Percentiles rank a stretch among this genome's conserved stretches.
Conservation (phyloP, 2,329 filamentous ascomycete species). For the Penicillium paneum region DNA sequence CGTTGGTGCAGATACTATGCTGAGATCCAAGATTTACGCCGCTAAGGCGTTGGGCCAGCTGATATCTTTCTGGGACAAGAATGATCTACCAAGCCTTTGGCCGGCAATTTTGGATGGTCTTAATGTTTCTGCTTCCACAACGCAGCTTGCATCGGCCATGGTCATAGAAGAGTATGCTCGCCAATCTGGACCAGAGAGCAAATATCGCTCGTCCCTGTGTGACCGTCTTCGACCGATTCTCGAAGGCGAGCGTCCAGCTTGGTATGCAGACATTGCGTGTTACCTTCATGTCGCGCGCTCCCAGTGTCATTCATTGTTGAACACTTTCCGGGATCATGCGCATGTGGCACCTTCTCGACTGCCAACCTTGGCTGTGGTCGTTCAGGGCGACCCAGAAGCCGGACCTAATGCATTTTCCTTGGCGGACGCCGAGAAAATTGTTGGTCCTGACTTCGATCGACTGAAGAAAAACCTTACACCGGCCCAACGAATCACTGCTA, state of each 20-base stretch:
- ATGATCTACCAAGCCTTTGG: conserved; percentile 52
- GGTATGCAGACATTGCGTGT: conserved; percentile 86
- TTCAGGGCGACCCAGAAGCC: conserved; percentile 88
- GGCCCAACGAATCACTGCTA: conserved; percentile 79
- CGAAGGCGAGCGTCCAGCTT: conserved; percentile 73
- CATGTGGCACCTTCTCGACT: conserved; percentile 73
- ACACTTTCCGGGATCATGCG: conserved; percentile 86
- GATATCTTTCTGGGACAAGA: conserved; percentile 70
- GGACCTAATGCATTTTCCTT: conserved; percentile 91
- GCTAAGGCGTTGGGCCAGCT: conserved; percentile 82
- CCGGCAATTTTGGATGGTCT: conserved; percentile 68
- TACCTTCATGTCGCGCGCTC: conserved; percentile 85
- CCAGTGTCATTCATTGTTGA: conserved; percentile 85
- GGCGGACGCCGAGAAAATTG: conserved; percentile 79
- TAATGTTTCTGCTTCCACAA: conserved; percentile 72
- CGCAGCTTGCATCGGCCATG: conserved; percentile 78
- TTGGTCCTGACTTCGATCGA: conserved; percentile 79
- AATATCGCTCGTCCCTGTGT: conserved; percentile 43
- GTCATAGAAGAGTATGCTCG: conserved; percentile 86
- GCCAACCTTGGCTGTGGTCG: conserved; percentile 79
- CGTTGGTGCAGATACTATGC: conserved; percentile 81
- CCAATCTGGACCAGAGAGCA: conserved; percentile 36
- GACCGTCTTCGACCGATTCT: conserved; percentile 69
- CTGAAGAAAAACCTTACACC: conserved; percentile 86
- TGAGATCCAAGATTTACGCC: conserved; percentile 84